Evolutionary conservation across 495 filamentous ascomycete genomes (phyloP), one percentile per base, ranked within the genome.

Genomic region (Aspergillus haitiensis): DNA sequence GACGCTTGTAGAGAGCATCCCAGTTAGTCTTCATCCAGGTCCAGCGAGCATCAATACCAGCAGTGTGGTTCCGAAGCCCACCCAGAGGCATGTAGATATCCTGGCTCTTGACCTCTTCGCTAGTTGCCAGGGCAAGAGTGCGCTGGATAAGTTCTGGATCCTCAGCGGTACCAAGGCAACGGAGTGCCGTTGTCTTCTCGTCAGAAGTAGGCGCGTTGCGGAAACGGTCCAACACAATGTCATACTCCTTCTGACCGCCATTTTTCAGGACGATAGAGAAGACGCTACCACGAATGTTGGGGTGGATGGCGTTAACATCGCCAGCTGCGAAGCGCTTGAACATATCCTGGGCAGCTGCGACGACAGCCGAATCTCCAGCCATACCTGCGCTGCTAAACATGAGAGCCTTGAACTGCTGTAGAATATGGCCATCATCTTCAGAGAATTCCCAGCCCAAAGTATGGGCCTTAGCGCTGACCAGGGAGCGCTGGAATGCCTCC

Each of bases 111-210:
- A 98, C 91, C 60, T 96, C 89, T 42, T 86, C 82, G 72, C 86
- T 84, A 59, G 90, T 80, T 45, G 92, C 84, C 36, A 96, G 77
- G 8, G 74, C 80, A 15, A 98, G 82, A 2, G 92, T 93, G 56
- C 86, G 84, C 71, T 91, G 72, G 74, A 97, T 93, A 48, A 97
- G 85, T 52, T 86, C 82, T 12, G 89, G 85, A 46, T 87, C 78
- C 62, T 88, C 87, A 34, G 91, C 85, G 52, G 91, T 84, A 49
- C 94, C 93, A 8, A 98, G 81, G 60, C 84, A 85, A 62, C 94
- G 90, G 36, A 98, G 84, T 0, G 93, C 92, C n/a, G 92, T 94
- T 68, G 95, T 96, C 73, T 93, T 90, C 80, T 98, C 93, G 68
- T 97, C 93, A 50, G 87, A 89, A 71, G 89, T 96, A 51, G 81